Evolutionary conservation across 139 green algal species (phyloP).

Genomic region (Desmodesmus armatus): DNA sequence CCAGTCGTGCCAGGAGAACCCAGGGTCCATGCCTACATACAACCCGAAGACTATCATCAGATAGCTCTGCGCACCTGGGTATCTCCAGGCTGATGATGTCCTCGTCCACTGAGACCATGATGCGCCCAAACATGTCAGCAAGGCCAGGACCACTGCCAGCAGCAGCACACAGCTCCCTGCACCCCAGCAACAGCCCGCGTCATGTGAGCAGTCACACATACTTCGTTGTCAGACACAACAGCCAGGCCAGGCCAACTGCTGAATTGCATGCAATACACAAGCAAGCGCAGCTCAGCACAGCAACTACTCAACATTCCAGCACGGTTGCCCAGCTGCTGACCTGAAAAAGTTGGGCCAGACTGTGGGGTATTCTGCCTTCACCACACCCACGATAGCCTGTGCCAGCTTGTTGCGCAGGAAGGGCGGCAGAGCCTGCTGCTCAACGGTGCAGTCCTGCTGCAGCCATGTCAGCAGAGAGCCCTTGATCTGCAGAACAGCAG

Average conservation of each 20-base stretch:
- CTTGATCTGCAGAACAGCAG: constrained; percentile 34
- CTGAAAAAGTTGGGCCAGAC: constrained; percentile 92
- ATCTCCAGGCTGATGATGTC: constrained; percentile 95
- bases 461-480: constrained; percentile 72
- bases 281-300: too few relatives aligned
- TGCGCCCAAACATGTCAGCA: constrained; percentile 92
- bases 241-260: too few relatives aligned
- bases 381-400: constrained; percentile 65
- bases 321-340: too few relatives aligned
- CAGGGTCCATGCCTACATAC: too few relatives aligned
- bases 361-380: constrained; percentile 82
- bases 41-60: too few relatives aligned
- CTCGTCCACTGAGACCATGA: constrained; percentile 90
- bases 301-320: too few relatives aligned
- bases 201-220: too few relatives aligned
- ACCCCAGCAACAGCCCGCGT: too few relatives aligned
- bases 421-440: constrained; percentile 55
- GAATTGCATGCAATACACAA: too few relatives aligned
- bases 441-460: constrained; percentile 56
- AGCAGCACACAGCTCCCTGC: constrained; percentile 61
- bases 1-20: too few relatives aligned
- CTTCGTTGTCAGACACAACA: too few relatives aligned
- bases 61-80: constrained; percentile 68
- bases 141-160: constrained; percentile 64
- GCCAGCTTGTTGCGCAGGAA: constrained; percentile 97